Evolutionary conservation across 768 basidiomycete species (phyloP), one percentile per base, ranked within the genome.

Genomic region (Mycena vulgaris): DNA sequence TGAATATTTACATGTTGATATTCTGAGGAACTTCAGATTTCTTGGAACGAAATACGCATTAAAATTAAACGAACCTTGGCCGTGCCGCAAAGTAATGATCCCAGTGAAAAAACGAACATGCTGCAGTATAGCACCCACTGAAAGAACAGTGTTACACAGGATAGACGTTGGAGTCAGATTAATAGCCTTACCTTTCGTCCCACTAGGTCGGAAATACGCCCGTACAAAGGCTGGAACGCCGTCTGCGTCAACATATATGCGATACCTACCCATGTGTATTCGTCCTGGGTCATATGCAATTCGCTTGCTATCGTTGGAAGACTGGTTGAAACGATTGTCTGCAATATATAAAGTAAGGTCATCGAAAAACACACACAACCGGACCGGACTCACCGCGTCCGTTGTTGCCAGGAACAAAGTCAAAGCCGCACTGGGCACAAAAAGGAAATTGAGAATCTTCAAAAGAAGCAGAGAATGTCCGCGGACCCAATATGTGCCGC

Each of bases 241-340:
- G 94, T 95, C 75, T 95, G 94, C 1, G 94, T 94, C 66, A 95
- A 87, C 88, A 95, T 89, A 75, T 96, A 96, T 19, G 40, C 87
- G 35, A 94, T 92, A 21, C 90, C 92, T 57, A 96, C 92, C 95
- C 95, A 96, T 27, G 92, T 93, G 76, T 95, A 96, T 76, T 95
- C 89, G 60, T 83, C 87, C 65, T 90, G 87, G 35, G 91, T 88
- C 21, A 93, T 93, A 31, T 83, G 71, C 35, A 96, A 85, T 47
- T 94, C 88, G 67, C 86, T 89, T 19, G 90, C 85, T 69, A 96
- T 95, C 23, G 94, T 95, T 19, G 95, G 95, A 63, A 96, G 80
- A 75, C 89, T 90, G 21, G 95, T 96, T 39, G 95, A 95, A 37
- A 96, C 92, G 71, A 95, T 92, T 2, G 86, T 87, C 88, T 89